Evolutionary conservation across 2,329 filamentous ascomycete genomes (phyloP).

Genomic region (Byssoonygena ceratinophila): DNA sequence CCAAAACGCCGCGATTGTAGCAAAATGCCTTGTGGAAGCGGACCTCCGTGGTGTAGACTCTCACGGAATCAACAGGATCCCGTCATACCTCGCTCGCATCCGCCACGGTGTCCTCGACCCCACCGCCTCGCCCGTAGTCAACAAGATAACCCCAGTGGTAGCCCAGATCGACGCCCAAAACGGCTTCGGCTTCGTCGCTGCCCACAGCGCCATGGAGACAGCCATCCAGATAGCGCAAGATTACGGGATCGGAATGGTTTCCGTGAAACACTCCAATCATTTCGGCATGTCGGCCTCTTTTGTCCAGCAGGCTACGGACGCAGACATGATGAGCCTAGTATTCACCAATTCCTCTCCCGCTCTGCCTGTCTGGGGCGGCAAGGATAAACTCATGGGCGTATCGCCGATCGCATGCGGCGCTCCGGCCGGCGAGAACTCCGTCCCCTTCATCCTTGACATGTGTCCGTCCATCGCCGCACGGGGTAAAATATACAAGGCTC

Average conservation of each 20-base stretch:
- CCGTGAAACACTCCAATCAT: constrained; percentile 66
- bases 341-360: constrained; percentile 65
- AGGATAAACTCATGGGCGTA: constrained; percentile 59
- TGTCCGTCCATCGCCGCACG: constrained; percentile 37
- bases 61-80: constrained; percentile 67
- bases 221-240: constrained; percentile 57
- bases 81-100: constrained; percentile 65
- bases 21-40: constrained; percentile 59
- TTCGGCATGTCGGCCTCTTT: constrained; percentile 77
- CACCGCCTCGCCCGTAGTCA: constrained; percentile 47
- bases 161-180: constrained; percentile 59
- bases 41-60: constrained; percentile 72
- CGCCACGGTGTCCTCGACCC: constrained; percentile 58
- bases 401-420: constrained; percentile 66
- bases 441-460: constrained; percentile 49
- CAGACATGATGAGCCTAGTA: constrained; percentile 57
- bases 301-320: constrained; percentile 65
- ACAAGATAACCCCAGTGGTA: constrained; percentile 58
- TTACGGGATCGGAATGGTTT: constrained; percentile 63
- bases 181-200: constrained; percentile 64
- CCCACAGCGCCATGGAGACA: constrained; percentile 53
- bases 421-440: constrained; percentile 47
- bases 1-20: constrained; percentile 51
- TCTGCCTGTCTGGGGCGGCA: constrained; percentile 60
- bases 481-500: constrained; percentile 39